A percentile compares a stretch with the other conserved stretches of the same genome.
Conservation (phyloP, 805 yeast species). For the Ogataea pini region DNA sequence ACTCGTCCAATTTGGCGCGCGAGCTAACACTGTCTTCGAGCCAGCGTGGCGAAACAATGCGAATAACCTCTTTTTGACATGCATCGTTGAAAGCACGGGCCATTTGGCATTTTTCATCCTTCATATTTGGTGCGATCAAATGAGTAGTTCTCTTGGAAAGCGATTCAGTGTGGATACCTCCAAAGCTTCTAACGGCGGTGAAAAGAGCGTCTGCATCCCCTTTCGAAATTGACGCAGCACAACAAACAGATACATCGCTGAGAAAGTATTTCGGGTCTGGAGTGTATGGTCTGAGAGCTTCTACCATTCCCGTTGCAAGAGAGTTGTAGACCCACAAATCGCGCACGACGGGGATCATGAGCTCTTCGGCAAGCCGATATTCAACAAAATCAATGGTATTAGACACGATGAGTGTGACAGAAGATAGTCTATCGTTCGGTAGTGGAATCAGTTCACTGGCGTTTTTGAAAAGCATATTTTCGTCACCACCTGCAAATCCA, state of each 20-base stretch:
- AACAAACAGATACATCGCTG: conserved; percentile 52
- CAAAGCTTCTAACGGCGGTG: conserved; percentile 69
- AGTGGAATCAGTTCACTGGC: conserved; percentile 17
- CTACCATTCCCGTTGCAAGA: conserved; percentile 39
- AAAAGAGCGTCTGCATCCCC: conserved; percentile 65
- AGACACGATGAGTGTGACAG: conserved; percentile 52
- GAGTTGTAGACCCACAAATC: conserved; percentile 62
- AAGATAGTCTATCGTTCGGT: conserved; percentile 16
- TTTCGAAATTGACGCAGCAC: conserved; percentile 57
- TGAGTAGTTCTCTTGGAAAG: conserved; percentile 78
- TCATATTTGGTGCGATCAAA: conserved; percentile 55
- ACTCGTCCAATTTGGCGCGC: conserved; percentile 51
- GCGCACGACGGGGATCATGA: conserved; percentile 66
- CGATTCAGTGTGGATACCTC: conserved; percentile 68
- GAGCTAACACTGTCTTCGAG: conserved; percentile 65
- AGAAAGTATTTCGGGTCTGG: conserved; percentile 72
- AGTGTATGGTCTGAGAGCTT: conserved; percentile 59
- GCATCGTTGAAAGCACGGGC: conserved; percentile 29
- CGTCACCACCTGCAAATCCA: conserved; percentile 20
- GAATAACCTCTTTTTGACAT: conserved; percentile 42
- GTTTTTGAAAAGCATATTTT: conserved; percentile 16
- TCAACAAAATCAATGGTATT: conserved; percentile 53
- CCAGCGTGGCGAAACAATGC: conserved; percentile 79
- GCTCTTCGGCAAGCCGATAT: conserved; percentile 44
- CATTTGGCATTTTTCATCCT: conserved; percentile 50